phyloP scores from a whole-genome alignment of 257 asterid species.

The Solanum phureja region DNA sequence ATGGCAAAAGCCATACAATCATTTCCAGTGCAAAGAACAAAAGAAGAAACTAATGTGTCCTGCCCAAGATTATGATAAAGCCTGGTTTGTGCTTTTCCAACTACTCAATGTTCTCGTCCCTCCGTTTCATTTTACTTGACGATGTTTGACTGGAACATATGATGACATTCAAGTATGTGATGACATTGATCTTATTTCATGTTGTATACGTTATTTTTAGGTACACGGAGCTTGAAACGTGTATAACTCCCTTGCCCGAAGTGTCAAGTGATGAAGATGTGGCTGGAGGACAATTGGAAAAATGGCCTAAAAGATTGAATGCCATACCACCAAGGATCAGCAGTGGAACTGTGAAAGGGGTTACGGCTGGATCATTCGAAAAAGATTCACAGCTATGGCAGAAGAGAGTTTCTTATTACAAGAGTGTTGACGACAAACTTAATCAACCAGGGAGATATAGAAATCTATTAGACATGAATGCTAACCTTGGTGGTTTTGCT shows the following conservation, averaged over 20 bases:
- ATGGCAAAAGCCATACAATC: constrained; percentile 78
- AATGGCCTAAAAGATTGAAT: constrained; percentile 56
- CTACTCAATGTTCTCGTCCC: neutral
- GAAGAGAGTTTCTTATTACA: constrained; percentile 58
- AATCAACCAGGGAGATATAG: constrained; percentile 21
- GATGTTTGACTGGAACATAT: neutral
- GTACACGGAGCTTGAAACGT: constrained; percentile 61
- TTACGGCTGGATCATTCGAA: constrained; percentile 24
- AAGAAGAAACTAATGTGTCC: constrained; percentile 27
- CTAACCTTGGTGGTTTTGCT: constrained; percentile 22
- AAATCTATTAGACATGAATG: constrained; percentile 20
- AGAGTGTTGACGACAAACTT: constrained; percentile 43
- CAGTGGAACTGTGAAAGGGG: constrained; percentile 39
- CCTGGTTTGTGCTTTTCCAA: constrained; percentile 44
- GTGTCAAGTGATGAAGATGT: constrained; percentile 34
- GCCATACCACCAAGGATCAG: constrained; percentile 63
- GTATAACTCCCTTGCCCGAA: constrained; percentile 64
- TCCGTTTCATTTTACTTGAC: neutral
- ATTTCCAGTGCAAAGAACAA: constrained; percentile 29
- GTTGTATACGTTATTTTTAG: constrained; percentile 13
- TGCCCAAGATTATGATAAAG: constrained; percentile 39
- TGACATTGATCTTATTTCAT: neutral
- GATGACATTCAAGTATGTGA: neutral
- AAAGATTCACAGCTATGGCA: constrained; percentile 51
- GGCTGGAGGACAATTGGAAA: constrained; percentile 55